phyloP scores from a whole-genome alignment of 305 asterid species.

The Rubia peregrina region DNA sequence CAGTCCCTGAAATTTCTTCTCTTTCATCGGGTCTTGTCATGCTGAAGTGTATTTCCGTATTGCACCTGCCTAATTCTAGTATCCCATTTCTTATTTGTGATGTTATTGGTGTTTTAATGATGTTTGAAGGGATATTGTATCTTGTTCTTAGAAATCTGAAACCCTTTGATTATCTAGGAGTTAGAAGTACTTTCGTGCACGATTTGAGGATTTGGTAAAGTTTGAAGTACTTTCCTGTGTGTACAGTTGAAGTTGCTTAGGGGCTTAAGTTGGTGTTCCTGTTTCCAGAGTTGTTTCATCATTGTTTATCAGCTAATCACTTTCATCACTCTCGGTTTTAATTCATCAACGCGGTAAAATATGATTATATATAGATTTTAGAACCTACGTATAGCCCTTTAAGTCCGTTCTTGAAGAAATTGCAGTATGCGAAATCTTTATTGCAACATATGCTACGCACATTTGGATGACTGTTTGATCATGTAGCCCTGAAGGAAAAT shows the following conservation, averaged over 20 bases:
- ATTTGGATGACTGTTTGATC: no score
- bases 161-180: conserved; percentile 17
- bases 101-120: conserved; percentile 25
- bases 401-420: no score
- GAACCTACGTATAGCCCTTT: no score
- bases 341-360: neutral
- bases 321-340: neutral
- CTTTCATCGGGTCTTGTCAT: conserved; percentile 27
- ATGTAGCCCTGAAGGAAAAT: no score
- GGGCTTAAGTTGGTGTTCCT: conserved; percentile 8
- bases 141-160: conserved; percentile 27
- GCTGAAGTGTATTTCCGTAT: conserved; percentile 25
- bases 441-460: no score
- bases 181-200: conserved; percentile 16
- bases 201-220: conserved; percentile 15
- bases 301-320: neutral
- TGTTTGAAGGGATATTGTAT: conserved; percentile 19
- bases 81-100: conserved; percentile 14
- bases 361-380: no score
- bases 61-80: conserved; percentile 17
- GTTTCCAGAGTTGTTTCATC: conserved; percentile 9
- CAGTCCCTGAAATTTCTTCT: conserved; percentile 23
- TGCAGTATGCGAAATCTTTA: no score
- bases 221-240: conserved; percentile 13
- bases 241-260: conserved; percentile 27